Percentiles rank a stretch among this genome's conserved stretches.
Conservation (phyloP, 805 yeast species). For the Debaryomyces maramus region DNA sequence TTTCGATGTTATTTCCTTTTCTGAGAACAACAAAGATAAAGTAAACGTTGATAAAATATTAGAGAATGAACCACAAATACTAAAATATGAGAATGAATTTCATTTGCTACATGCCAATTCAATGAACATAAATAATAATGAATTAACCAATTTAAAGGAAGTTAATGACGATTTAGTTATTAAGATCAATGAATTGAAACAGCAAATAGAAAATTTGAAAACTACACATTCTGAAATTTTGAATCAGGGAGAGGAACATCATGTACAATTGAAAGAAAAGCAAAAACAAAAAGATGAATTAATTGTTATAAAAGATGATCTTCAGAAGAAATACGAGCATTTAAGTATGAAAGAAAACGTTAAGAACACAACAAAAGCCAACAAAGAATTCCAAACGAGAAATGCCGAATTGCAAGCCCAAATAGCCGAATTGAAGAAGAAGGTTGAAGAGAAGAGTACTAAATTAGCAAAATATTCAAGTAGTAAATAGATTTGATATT, state of each 20-base stretch:
- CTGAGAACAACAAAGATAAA: neutral
- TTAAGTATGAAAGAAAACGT: constrained; percentile 40
- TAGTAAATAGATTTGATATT: constrained; percentile 1
- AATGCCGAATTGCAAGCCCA: constrained; percentile 36
- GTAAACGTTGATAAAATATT: constrained; percentile 14
- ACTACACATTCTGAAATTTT: constrained; percentile 39
- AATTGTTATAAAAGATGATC: constrained; percentile 10
- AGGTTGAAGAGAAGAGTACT: constrained; percentile 26
- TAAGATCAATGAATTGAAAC: constrained; percentile 26
- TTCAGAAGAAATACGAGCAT: constrained; percentile 26
- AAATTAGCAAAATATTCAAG: constrained; percentile 19
- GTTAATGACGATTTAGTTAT: constrained; percentile 32
- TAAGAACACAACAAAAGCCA: constrained; percentile 40
- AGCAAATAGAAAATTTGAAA: constrained; percentile 28
- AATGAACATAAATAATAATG: constrained; percentile 37
- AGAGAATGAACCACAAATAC: constrained; percentile 22
- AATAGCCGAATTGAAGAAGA: constrained; percentile 23
- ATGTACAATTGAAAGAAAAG: constrained; percentile 20
- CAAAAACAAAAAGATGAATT: constrained; percentile 20
- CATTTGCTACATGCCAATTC: constrained; percentile 40
- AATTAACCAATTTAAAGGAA: constrained; percentile 38
- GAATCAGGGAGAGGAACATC: constrained; percentile 31
- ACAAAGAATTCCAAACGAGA: constrained; percentile 35
- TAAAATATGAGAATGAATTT: constrained; percentile 40
- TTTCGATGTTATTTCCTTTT: constrained; percentile 6